phyloP scores from a whole-genome alignment of 345 rosid species.

The Litchi chinensis region DNA sequence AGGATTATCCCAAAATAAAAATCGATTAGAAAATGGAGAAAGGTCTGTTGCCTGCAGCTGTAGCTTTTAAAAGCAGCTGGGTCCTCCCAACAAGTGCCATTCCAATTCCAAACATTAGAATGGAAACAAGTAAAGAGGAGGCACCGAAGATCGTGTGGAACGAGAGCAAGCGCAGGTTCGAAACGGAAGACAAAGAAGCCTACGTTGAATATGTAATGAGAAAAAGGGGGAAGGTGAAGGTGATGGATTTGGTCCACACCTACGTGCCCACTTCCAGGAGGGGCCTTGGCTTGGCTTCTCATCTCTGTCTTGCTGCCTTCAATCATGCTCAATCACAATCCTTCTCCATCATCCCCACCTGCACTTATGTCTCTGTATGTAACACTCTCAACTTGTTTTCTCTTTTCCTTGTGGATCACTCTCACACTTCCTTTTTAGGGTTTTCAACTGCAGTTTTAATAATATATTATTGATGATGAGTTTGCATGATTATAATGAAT shows the following conservation, averaged over 20 bases:
- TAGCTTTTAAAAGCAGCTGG: too few relatives aligned
- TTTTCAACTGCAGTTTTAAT: background rate
- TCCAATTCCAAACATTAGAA: too few relatives aligned
- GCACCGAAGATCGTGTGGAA: conserved; percentile 68
- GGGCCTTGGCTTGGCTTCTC: conserved; percentile 86
- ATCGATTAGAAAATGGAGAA: too few relatives aligned
- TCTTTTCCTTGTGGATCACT: background rate
- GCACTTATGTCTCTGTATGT: conserved; percentile 83
- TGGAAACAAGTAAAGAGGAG: conserved; percentile 7
- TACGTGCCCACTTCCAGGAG: conserved; percentile 79
- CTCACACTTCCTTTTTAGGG: too few relatives aligned
- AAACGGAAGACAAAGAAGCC: conserved; percentile 86
- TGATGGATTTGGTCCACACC: conserved; percentile 79
- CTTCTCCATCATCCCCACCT: conserved; percentile 67
- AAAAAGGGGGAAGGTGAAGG: conserved; percentile 61
- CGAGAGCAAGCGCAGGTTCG: conserved; percentile 53
- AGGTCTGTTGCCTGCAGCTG: too few relatives aligned
- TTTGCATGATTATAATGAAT: background rate
- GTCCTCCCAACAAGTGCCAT: too few relatives aligned
- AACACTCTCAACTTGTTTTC: background rate
- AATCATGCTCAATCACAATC: conserved; percentile 69
- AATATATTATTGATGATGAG: background rate
- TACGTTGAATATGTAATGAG: conserved; percentile 66
- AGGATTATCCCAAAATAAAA: too few relatives aligned
- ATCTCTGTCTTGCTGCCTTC: conserved; percentile 77